These are phyloP conservation scores for Phytophthora chlamydospora DNA, from an alignment of 352 stramenopile species.

Conservation along the genomic window DNA sequence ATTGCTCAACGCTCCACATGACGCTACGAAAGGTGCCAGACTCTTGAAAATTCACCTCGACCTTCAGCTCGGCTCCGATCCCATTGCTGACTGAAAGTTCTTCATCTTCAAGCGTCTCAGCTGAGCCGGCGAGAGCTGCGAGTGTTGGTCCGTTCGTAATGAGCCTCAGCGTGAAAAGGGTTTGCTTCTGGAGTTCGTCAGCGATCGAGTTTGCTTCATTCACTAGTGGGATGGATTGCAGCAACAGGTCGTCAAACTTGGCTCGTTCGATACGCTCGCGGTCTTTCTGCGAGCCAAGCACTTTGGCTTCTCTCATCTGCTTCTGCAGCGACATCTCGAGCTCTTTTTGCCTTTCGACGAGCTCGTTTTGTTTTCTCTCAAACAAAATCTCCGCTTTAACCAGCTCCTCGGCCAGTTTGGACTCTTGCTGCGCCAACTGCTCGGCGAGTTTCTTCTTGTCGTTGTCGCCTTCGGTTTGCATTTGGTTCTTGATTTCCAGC, in stretches of 20 bases:
- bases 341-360: slow-evolving; percentile 68
- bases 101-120: slow-evolving; percentile 58
- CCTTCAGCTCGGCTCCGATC: slow-evolving; percentile 73
- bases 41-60: slow-evolving; percentile 83
- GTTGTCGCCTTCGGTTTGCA: slow-evolving; percentile 74
- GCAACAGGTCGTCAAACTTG: slow-evolving; percentile 82
- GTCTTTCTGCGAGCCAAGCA: slow-evolving; percentile 73
- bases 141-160: slow-evolving; percentile 48
- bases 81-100: slow-evolving; percentile 51
- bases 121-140: slow-evolving; percentile 29
- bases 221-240: slow-evolving; percentile 80
- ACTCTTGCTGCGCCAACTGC: slow-evolving; percentile 75
- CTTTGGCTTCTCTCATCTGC: slow-evolving; percentile 82
- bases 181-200: slow-evolving; percentile 77
- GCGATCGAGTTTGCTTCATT: slow-evolving; percentile 89
- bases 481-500: slow-evolving; percentile 71
- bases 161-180: slow-evolving; percentile 72
- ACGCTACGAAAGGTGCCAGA: slow-evolving; percentile 73
- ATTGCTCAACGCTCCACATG: slow-evolving; percentile 83
- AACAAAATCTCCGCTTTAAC: slow-evolving; percentile 79
- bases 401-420: slow-evolving; percentile 78
- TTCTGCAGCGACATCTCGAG: slow-evolving; percentile 76
- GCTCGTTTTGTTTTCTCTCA: slow-evolving; percentile 75
- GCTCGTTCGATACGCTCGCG: slow-evolving; percentile 70
- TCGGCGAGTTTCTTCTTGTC: slow-evolving; percentile 79